Evolutionary conservation across 805 yeast genomes (phyloP).

Genomic region (Clavispora vitiphila): DNA sequence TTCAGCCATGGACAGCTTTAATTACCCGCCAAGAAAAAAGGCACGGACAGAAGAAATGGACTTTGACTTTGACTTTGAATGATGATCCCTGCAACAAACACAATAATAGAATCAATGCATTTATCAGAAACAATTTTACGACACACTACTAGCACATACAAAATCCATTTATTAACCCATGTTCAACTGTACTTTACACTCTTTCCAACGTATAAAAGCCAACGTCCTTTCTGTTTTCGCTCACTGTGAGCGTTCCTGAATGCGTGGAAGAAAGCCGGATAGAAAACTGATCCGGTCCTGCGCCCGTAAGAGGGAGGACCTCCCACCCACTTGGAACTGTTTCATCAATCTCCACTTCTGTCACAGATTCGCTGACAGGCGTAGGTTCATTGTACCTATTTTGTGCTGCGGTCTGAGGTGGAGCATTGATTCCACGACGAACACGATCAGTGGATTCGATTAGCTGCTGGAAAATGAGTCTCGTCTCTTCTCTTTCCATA

Average conservation of each 20-base stretch:
- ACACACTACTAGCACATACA: not conserved
- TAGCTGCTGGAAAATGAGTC: not conserved
- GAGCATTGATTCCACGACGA: not conserved
- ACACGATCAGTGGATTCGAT: not conserved
- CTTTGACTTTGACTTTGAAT: slow-evolving; percentile 26
- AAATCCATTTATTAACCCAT: too few species aligned
- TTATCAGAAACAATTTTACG: not conserved
- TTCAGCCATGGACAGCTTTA: not conserved
- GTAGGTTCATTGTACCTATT: not conserved
- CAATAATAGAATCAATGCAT: slow-evolving; percentile 8
- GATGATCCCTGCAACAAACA: too few species aligned
- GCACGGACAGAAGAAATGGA: slow-evolving; percentile 11
- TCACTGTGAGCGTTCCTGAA: not conserved
- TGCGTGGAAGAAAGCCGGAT: not conserved
- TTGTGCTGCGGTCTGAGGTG: not conserved
- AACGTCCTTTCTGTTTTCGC: slow-evolving; percentile 18
- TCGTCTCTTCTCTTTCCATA: not conserved
- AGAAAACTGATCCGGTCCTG: not conserved
- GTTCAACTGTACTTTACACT: not conserved
- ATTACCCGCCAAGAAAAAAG: not conserved
- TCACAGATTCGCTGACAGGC: not conserved
- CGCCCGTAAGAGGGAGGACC: not conserved
- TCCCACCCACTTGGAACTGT: not conserved
- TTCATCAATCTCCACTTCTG: not conserved
- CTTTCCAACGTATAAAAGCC: slow-evolving; percentile 21